Conservation (phyloP, 1,284 basidiomycete species). For the Leccinum griseonigrum region DNA sequence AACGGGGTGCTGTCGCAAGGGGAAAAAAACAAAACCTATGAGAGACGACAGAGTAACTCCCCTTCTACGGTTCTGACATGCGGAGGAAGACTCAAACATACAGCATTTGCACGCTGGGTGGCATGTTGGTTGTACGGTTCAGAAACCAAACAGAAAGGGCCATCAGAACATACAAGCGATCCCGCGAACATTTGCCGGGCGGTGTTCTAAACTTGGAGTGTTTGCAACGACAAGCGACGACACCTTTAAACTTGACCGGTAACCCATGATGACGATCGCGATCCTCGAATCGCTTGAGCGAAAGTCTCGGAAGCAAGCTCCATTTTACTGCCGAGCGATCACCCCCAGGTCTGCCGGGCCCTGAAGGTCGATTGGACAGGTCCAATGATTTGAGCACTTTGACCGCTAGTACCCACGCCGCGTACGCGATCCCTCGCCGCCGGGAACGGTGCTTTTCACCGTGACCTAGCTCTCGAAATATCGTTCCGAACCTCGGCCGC, state of each 20-base stretch:
- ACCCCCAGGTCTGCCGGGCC: not conserved
- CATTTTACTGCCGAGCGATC: slow-evolving; percentile 28
- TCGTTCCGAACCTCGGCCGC: not conserved
- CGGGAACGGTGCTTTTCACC: not conserved
- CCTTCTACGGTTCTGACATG: not conserved
- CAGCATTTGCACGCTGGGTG: not conserved
- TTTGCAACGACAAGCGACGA: slow-evolving; percentile 27
- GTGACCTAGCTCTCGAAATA: not conserved
- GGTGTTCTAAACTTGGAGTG: slow-evolving; percentile 20
- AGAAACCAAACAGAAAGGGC: slow-evolving; percentile 1
- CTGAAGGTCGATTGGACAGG: slow-evolving; percentile 1
- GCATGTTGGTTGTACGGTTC: not conserved
- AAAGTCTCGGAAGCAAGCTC: slow-evolving; percentile 15
- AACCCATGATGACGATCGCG: slow-evolving; percentile 24
- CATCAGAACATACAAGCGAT: slow-evolving; percentile 16
- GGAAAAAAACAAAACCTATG: not conserved
- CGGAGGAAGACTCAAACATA: not conserved
- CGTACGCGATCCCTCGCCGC: not conserved
- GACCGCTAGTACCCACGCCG: not conserved
- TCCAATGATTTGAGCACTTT: not conserved
- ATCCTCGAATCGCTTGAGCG: slow-evolving; percentile 31
- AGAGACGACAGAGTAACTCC: not conserved
- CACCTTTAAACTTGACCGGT: slow-evolving; percentile 19
- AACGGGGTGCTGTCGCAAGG: slow-evolving; percentile 3
- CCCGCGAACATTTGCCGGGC: slow-evolving; percentile 33